These are phyloP conservation scores for Stemphylium vesicarium DNA, from an alignment of 2,329 filamentous ascomycete genomes.

Conservation along the genomic window DNA sequence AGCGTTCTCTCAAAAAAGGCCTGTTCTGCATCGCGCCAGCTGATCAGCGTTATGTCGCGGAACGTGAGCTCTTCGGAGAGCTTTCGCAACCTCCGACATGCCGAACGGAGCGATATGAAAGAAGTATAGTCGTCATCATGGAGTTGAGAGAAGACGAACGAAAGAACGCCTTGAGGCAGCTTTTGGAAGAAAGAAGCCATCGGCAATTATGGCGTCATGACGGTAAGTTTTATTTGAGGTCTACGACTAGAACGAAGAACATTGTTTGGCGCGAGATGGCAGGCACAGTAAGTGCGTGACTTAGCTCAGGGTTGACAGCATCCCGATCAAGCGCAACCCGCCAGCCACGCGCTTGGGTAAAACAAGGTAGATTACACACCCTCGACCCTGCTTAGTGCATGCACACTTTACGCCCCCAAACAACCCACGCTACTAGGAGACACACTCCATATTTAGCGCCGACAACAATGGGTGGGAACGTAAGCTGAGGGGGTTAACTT, in stretches of 20 bases:
- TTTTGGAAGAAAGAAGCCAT: not conserved
- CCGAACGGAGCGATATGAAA: not conserved
- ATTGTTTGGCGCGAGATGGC: not conserved
- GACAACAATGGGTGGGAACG: too few species aligned
- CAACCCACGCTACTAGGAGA: too few species aligned
- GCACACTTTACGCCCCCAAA: too few species aligned
- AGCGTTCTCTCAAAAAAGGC: not conserved
- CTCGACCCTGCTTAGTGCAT: too few species aligned
- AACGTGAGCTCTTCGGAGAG: not conserved
- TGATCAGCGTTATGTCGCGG: not conserved
- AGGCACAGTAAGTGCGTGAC: not conserved
- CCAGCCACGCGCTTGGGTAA: not conserved
- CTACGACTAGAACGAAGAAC: not conserved
- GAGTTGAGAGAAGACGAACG: not conserved
- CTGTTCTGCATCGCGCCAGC: not conserved
- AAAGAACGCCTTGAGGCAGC: not conserved
- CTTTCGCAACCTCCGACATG: not conserved
- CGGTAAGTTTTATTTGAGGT: not conserved
- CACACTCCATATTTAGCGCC: too few species aligned
- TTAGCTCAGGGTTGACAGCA: not conserved
- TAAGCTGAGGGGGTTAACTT: too few species aligned
- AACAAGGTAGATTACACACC: not conserved
- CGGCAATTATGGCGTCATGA: not conserved
- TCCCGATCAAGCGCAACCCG: not conserved
- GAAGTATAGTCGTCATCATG: not conserved